These are phyloP conservation scores for Starmerella khaoyaiensis DNA, from an alignment of 805 yeast genomes.

Conservation along the genomic window DNA sequence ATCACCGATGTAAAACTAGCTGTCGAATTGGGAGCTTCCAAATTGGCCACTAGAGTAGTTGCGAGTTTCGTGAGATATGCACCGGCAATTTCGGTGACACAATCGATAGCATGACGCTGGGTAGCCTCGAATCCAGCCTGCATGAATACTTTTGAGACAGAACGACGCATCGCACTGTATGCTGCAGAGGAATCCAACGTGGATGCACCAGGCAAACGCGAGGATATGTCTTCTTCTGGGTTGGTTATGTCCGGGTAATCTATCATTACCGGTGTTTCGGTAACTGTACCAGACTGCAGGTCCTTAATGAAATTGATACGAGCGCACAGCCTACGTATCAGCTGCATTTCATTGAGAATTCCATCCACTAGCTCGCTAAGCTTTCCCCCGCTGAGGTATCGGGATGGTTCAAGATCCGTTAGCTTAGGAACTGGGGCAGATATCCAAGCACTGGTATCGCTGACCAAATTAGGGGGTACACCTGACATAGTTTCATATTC, in stretches of 20 bases:
- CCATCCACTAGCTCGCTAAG: conserved; percentile 45
- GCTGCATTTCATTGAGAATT: conserved; percentile 72
- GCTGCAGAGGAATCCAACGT: conserved; percentile 46
- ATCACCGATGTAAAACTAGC: conserved; percentile 38
- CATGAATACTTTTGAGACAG: conserved; percentile 72
- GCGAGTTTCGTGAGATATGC: conserved; percentile 64
- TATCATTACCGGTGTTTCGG: conserved; percentile 1
- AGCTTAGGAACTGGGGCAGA: conserved; percentile 22
- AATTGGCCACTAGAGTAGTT: conserved; percentile 52
- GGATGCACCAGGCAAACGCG: conserved; percentile 62
- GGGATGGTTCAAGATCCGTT: conserved; percentile 33
- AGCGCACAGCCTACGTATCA: conserved; percentile 74
- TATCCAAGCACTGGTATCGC: conserved; percentile 16
- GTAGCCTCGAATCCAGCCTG: conserved; percentile 82
- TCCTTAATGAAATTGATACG: conserved; percentile 78
- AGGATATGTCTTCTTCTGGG: conserved; percentile 67
- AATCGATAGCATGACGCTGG: conserved; percentile 61
- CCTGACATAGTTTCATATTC: conserved; percentile 82
- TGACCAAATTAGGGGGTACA: conserved; percentile 45
- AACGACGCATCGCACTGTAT: conserved; percentile 49
- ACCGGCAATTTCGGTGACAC: conserved; percentile 73
- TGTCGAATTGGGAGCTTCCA: conserved; percentile 40
- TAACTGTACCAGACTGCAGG: conserved; percentile 55
- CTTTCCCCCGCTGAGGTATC: conserved; percentile 34
- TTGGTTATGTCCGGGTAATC: conserved; percentile 35